Base-by-base conservation (phyloP, 2,329 filamentous ascomycete genomes). In the Keithomyces neogunnii region DNA sequence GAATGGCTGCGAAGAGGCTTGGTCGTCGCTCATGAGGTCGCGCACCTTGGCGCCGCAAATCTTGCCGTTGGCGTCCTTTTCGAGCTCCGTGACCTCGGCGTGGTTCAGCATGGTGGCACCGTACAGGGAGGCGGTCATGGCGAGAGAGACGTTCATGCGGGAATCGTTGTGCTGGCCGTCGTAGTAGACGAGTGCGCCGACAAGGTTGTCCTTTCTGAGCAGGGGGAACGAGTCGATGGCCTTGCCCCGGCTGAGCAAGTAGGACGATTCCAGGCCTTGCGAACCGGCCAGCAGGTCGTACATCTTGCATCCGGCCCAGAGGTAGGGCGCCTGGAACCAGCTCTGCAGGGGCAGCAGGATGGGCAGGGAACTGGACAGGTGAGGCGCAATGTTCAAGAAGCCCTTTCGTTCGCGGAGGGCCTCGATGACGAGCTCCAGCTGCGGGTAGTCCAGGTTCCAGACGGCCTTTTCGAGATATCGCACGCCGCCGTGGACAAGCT, bases 131-230 rank as follows among this genome's bases (percentile, higher is more conserved):
- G 88, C 87, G 6, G 88, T 92, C 74, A 89, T 83, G 28, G 86
- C 88, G 47, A 93, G 76, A 8, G 86, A 89, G 45, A 91, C 84
- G 66, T 92, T 92, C 87, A 92, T 93, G 55, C 88, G 82, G 30
- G 88, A 89, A 65, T 93, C 88, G 64, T 93, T 92, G 73, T 92
- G 88, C 52, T 88, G 87, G 56, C 88, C 88, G 70, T 93, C 85
- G 65, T 92, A 92, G 76, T 93, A 93, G 38, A 92, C 87, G 61
- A 92, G 72, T 35, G 88, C 88, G 57, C 88, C 88, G 49, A 89
- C 78, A 13, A 92, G 72, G 55, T 82, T 82, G 49, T 87, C 81
- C 62, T 80, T 84, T 68, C 84, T 86, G 58, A 93, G 71, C 79
- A 90, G 86, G 28, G 88, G 88, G 62, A 91, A 91, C 6, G 83